A percentile compares a stretch with the other conserved stretches of the same genome.
phyloP scores from a whole-genome alignment of 169 alveolate species.

The Toxoplasma gondii region DNA sequence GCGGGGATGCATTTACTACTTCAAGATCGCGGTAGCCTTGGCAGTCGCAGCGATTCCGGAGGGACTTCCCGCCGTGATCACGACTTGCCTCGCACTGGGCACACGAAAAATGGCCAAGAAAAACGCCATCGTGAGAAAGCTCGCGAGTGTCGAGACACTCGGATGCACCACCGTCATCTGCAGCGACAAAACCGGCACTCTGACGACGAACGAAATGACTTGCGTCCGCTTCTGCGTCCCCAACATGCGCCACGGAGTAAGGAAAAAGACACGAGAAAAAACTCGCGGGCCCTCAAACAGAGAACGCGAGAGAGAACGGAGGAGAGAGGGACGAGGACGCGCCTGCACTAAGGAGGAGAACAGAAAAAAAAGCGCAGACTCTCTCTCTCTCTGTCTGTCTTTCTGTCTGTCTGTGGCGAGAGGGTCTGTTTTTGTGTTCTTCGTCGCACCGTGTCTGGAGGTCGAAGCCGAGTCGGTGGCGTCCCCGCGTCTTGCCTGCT shows the following conservation, averaged over 20 bases:
- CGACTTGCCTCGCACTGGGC: slow-evolving; percentile 98
- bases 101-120: slow-evolving; percentile 96
- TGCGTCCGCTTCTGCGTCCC: slow-evolving; percentile 77
- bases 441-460: too few relatives aligned
- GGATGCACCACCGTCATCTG: slow-evolving; percentile 99
- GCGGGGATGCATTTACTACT: slow-evolving; percentile 96
- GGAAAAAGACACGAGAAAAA: not conserved
- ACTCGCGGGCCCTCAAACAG: not conserved
- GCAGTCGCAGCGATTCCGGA: slow-evolving; percentile 99
- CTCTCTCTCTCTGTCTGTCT: too few relatives aligned
- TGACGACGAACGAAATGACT: slow-evolving; percentile 97
- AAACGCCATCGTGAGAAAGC: slow-evolving; percentile 90
- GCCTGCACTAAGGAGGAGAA: slow-evolving; percentile 5
- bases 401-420: too few relatives aligned
- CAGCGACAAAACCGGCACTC: slow-evolving; percentile 99
- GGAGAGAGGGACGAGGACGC: not conserved
- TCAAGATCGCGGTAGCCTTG: slow-evolving; percentile 98
- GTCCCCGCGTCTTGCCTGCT: too few relatives aligned
- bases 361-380: not conserved
- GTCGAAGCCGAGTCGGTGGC: too few relatives aligned
- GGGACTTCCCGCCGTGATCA: slow-evolving; percentile 99
- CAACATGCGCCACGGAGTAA: slow-evolving; percentile 16
- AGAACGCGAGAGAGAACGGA: slow-evolving; percentile 6
- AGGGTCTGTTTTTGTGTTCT: too few relatives aligned
- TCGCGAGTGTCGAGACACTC: slow-evolving; percentile 97